phyloP scores from a whole-genome alignment of 2,329 filamentous ascomycete species.

The Waltergamsia citrina region DNA sequence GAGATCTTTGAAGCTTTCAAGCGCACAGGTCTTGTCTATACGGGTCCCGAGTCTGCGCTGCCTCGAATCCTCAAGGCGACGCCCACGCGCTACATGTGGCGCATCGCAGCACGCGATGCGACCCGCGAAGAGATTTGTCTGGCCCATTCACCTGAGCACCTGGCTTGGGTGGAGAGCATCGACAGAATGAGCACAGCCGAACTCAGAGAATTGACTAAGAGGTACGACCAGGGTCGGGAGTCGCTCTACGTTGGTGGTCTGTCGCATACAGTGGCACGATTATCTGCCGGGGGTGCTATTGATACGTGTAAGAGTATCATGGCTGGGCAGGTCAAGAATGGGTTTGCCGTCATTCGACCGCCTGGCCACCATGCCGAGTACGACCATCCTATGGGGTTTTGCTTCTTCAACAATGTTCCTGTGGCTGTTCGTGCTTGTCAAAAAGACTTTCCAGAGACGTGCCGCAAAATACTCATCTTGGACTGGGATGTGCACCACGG shows the following conservation, averaged over 20 bases:
- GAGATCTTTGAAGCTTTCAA: conserved; percentile 88
- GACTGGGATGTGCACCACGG: conserved; percentile 83
- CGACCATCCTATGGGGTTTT: conserved; percentile 83
- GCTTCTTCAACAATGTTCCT: conserved; percentile 95
- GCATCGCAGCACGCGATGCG: conserved; percentile 72
- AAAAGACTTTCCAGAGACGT: conserved; percentile 65
- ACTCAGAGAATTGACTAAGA: conserved; percentile 56
- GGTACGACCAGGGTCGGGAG: conserved; percentile 55
- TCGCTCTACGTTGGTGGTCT: conserved; percentile 78
- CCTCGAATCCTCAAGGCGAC: conserved; percentile 38
- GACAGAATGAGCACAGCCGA: conserved; percentile 47
- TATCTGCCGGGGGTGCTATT: conserved; percentile 88
- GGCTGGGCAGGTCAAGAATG: conserved; percentile 76
- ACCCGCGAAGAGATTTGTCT: conserved; percentile 70
- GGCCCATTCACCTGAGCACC: conserved; percentile 71
- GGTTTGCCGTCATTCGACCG: conserved; percentile 88
- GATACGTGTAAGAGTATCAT: conserved; percentile 93
- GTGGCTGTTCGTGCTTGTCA: conserved; percentile 88
- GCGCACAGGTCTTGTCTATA: conserved; percentile 66
- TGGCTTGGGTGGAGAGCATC: conserved; percentile 61
- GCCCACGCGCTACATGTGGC: conserved; percentile 57
- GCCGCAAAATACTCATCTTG: conserved; percentile 83
- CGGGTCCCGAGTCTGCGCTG: conserved; percentile 45
- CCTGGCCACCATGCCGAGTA: conserved; percentile 93
- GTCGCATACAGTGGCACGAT: conserved; percentile 69